Evolutionary conservation across 306 rosid species (phyloP).

Genomic region (Bauhinia variegata): DNA sequence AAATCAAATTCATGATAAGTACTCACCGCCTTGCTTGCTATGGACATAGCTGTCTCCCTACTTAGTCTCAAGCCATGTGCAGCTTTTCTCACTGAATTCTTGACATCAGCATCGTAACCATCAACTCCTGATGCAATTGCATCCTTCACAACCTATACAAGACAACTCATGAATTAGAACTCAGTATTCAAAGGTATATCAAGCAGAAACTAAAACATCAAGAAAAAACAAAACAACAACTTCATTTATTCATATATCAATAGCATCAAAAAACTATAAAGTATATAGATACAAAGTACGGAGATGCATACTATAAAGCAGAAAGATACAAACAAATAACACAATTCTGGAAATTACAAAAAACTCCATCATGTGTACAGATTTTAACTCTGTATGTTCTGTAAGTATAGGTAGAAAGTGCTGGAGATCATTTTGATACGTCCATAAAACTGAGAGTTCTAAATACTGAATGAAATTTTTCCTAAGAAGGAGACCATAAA

Average conservation of each 20-base stretch:
- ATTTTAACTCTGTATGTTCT: too few species aligned
- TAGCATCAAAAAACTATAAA: too few species aligned
- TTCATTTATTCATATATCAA: slow-evolving; percentile 8
- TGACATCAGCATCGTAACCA: slow-evolving; percentile 81
- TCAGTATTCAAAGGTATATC: not conserved
- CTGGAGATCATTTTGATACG: too few species aligned
- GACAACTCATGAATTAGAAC: slow-evolving; percentile 9
- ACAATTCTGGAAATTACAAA: too few species aligned
- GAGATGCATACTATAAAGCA: too few species aligned
- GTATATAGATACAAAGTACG: too few species aligned
- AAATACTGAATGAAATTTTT: too few species aligned
- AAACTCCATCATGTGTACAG: too few species aligned
- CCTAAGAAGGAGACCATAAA: too few species aligned
- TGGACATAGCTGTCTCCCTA: slow-evolving; percentile 88
- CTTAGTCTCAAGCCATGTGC: slow-evolving; percentile 93
- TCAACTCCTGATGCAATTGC: slow-evolving; percentile 92
- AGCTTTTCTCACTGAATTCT: slow-evolving; percentile 81
- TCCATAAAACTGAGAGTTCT: too few species aligned
- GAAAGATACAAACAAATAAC: too few species aligned
- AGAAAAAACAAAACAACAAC: not conserved
- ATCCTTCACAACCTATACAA: slow-evolving; percentile 75
- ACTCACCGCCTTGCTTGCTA: slow-evolving; percentile 95
- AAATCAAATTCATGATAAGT: slow-evolving; percentile 31
- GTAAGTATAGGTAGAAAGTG: too few species aligned
- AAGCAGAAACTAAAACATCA: slow-evolving; percentile 32